Evolutionary conservation across 2,329 filamentous ascomycete genomes (phyloP).

Genomic region (Cadophora sp.): DNA sequence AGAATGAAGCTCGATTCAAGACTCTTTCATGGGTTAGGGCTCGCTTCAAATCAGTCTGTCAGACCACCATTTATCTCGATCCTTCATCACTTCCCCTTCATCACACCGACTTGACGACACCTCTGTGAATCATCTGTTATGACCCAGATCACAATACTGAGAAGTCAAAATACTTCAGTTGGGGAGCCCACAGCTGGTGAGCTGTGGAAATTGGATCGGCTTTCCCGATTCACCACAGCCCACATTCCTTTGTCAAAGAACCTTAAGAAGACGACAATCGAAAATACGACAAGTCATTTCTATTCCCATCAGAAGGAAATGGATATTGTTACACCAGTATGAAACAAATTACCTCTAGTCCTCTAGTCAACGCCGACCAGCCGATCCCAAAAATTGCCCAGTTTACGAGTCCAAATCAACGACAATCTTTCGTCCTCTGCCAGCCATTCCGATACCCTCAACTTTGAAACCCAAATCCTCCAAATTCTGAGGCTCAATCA

Average conservation of each 20-base stretch:
- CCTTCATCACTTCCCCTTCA: no score
- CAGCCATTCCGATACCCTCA: conserved; percentile 33
- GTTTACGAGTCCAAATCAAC: conserved; percentile 15
- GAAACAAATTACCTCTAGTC: not conserved
- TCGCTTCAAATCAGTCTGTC: no score
- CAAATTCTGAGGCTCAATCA: conserved; percentile 41
- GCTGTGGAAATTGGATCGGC: not conserved
- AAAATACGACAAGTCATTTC: not conserved
- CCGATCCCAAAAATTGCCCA: not conserved
- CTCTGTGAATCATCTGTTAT: no score
- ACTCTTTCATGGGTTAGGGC: no score
- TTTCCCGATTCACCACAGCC: not conserved
- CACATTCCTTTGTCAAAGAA: not conserved
- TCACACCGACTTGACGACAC: no score
- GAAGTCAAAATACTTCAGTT: no score
- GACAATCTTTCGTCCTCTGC: conserved; percentile 10
- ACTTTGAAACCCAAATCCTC: conserved; percentile 42
- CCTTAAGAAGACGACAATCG: not conserved
- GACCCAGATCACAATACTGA: no score
- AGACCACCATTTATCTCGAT: no score
- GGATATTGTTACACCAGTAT: not conserved
- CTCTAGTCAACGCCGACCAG: not conserved
- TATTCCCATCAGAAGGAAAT: not conserved
- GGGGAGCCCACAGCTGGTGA: no score
- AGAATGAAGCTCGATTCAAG: no score